These are phyloP conservation scores for Paraphaeosphaeria sporulosa DNA, from an alignment of 2,329 filamentous ascomycete species.

Conservation along the genomic window DNA sequence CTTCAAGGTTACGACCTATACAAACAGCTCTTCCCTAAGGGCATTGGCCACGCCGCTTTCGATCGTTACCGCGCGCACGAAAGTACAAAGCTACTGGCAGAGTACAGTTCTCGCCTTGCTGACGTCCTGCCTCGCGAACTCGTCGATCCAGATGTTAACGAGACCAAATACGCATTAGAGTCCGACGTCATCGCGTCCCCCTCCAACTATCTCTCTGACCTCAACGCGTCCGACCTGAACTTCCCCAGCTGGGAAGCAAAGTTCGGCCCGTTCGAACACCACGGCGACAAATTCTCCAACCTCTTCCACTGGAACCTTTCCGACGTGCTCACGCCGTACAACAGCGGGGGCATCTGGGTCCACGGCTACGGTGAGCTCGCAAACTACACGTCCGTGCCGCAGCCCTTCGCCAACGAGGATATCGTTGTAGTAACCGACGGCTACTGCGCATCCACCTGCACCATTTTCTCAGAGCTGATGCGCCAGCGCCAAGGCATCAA, in stretches of 20 bases:
- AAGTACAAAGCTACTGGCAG: conserved; percentile 54
- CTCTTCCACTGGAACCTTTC: conserved; percentile 62
- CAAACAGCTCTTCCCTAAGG: conserved; percentile 61
- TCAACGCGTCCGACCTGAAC: conserved; percentile 59
- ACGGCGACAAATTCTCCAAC: conserved; percentile 64
- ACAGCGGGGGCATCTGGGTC: conserved; percentile 43
- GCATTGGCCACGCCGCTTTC: conserved; percentile 57
- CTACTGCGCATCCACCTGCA: conserved; percentile 67
- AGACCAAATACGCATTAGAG: conserved; percentile 45
- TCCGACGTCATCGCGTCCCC: conserved; percentile 50
- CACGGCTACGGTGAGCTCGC: conserved; percentile 44
- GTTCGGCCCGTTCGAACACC: conserved; percentile 50
- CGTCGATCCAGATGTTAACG: conserved; percentile 36
- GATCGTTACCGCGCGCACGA: conserved; percentile 62
- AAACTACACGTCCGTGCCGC: conserved; percentile 50
- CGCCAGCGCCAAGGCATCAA: conserved; percentile 61
- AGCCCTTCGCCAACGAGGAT: conserved; percentile 65
- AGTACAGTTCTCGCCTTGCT: conserved; percentile 48
- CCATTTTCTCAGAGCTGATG: conserved; percentile 65
- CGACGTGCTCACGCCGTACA: conserved; percentile 47
- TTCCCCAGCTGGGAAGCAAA: conserved; percentile 58
- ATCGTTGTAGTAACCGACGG: conserved; percentile 63
- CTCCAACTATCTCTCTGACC: conserved; percentile 57
- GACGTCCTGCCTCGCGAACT: conserved; percentile 39
- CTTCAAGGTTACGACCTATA: conserved; percentile 70